Base-by-base conservation (phyloP, 768 basidiomycete genomes). In the Lactarius evosmus region DNA sequence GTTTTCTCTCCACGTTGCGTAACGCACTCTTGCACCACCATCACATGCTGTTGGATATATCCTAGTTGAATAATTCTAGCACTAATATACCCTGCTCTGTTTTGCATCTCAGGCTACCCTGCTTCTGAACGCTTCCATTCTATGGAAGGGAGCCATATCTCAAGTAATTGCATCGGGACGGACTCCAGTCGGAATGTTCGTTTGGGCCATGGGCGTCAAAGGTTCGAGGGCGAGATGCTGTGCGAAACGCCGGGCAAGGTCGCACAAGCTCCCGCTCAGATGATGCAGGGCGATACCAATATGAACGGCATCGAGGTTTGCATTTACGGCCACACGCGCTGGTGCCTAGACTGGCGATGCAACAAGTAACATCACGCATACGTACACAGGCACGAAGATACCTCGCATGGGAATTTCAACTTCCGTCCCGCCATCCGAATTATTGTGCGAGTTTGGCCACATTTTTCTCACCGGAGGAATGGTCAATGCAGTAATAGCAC, bases 51-150 rank as follows among this genome's bases (percentile, higher is more conserved):
- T 65, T 65, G 63, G 61, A 63, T 65, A 67, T 67, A 67, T 56
- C 63, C 54, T 67, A 67, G 44, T 64, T 64, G 63, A 65, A 65
- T 67, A 60, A 59, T 60, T 65, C 58, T 65, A 67, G 41, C 66
- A 65, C 58, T 67, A 67, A 67, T 67, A 67, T 67, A 67, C 66
- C 66, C 66, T 56, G 44, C 65, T 55, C 51, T 56, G 65, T 49
- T 61, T 50, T 29, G 32, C 58, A 56, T 44, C 50, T 56, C 63
- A 60, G 52, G 41, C 34, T 34, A 51, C 57, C 27, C 46, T 61
- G 54, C 59, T 61, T 65, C 59, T 56, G 36, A 30, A 51, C 3
- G 33, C 58, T 64, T 64, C 63, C 54, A 54, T 61, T 29, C 25
- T 51, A 52, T 65, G 59, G 64, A 65, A 65, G 64, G 46, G 6